Percentiles rank a stretch among this genome's conserved stretches.
These are phyloP conservation scores for Penicillium brevicompactum DNA, from an alignment of 2,329 filamentous ascomycete genomes.

Conservation along the genomic window DNA sequence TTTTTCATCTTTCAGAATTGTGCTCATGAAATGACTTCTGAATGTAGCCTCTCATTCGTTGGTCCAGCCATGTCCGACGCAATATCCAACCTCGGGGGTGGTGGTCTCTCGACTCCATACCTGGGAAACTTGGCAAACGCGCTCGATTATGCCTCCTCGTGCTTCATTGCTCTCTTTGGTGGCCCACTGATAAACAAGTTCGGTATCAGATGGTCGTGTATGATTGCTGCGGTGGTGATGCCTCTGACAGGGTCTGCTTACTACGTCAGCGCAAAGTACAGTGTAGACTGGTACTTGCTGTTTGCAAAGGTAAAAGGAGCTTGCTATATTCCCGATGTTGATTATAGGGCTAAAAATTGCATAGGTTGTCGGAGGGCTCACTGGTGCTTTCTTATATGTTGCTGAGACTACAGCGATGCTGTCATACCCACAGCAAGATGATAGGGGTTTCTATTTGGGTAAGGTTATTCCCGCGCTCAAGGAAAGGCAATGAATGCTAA, in stretches of 20 bases:
- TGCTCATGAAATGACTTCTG: neutral
- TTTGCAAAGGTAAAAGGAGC: neutral
- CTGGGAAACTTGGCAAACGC: neutral
- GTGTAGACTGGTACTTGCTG: neutral
- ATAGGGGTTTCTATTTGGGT: neutral
- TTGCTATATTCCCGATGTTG: too few relatives aligned
- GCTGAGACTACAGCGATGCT: neutral
- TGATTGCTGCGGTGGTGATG: neutral
- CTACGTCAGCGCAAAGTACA: constrained; percentile 1
- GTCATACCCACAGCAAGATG: neutral
- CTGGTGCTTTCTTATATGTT: neutral
- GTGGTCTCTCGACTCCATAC: neutral
- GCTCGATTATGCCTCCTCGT: neutral
- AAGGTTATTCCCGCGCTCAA: neutral
- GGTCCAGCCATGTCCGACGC: constrained; percentile 1
- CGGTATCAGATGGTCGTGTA: neutral
- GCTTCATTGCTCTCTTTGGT: neutral
- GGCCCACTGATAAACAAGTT: neutral
- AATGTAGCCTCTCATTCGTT: neutral
- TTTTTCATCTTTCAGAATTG: neutral
- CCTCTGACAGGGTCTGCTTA: neutral
- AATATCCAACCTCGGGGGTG: neutral
- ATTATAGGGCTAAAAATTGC: neutral
- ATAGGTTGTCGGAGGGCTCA: neutral
- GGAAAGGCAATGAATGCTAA: neutral